Evolutionary conservation across 345 rosid species (phyloP).

Genomic region (Euphorbia pulcherrima): DNA sequence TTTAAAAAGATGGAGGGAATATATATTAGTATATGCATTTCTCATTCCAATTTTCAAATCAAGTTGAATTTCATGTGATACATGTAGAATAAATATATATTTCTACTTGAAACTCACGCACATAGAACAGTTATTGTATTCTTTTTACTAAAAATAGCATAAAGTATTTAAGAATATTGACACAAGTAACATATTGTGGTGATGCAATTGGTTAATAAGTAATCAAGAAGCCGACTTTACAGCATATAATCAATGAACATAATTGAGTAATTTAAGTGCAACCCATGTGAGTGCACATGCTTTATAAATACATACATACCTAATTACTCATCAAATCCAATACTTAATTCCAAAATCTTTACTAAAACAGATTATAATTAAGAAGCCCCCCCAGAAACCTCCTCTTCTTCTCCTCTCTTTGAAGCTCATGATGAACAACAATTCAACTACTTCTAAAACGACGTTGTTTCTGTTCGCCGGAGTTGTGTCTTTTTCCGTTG

Average conservation of each 20-base stretch:
- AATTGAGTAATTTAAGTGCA: conserved; percentile 16
- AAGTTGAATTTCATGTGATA: no score
- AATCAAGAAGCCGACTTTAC: not conserved
- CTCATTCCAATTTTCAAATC: no score
- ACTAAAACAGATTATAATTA: not conserved
- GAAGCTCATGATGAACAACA: not conserved
- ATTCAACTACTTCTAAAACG: conserved; percentile 9
- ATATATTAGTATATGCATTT: no score
- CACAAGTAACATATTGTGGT: no score
- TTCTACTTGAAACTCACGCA: no score
- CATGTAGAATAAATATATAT: no score
- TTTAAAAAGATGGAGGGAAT: no score
- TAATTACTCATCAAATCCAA: conserved; percentile 7
- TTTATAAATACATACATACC: conserved; percentile 19
- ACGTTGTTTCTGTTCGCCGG: conserved; percentile 10
- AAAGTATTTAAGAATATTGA: no score
- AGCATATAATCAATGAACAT: not conserved
- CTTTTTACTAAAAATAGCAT: no score
- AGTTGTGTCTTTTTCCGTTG: conserved; percentile 11
- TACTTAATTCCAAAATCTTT: not conserved
- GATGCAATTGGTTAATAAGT: not conserved
- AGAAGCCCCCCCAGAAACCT: not conserved
- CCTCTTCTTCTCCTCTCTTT: not conserved
- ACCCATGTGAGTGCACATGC: conserved; percentile 36
- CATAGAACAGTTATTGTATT: no score